Base-by-base conservation (phyloP, 2,329 filamentous ascomycete genomes). In the Colletotrichum gigasporum region DNA sequence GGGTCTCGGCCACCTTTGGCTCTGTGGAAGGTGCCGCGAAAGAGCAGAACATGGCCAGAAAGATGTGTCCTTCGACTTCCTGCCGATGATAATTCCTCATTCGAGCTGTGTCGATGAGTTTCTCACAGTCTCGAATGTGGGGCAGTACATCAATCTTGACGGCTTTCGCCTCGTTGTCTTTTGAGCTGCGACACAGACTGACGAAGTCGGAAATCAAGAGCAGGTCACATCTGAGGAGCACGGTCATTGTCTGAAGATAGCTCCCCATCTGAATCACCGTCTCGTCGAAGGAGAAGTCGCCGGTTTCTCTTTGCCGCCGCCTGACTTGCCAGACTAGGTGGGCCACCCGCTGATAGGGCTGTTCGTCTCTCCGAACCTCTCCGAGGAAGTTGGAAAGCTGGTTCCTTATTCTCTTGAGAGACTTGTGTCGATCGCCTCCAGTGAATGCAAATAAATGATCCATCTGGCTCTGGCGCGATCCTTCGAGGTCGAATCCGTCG, bases 31-130 rank as follows among this genome's bases (percentile, higher is more conserved):
- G 65, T 4, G 73, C 71, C 34, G 83, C 79, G 3, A 88, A 71
- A 1, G 78, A 79, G 41, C 77, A 80, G 30, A 85, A 80, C 5
- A 82, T 79, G 0, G 82, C 83, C 24, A 78, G 79, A 66, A 83
- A 84, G 22, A 88, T 74, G 42, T 83, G 76, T 0, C 79, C 84
- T 68, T 89, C 84, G 0, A 80, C 76, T 63, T 83, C 72, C n/a
- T 84, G 79, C 3, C 79, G 74, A 1, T 78, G 71, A 28, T 80
- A 75, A 5, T 71, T 73, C 0, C 77, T 72, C 1, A 37, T 53
- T 2, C 44, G 54, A 0, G 85, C 83, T 0, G 71, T 69, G 0
- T 76, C 34, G n/a, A 82, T 77, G 9, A 88, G 71, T 0, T 41
- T 47, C 1, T 73, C 51, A 65, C 83, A 85, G 9, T 81, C 77